These are phyloP conservation scores for Fusarium kyushuense DNA, from an alignment of 2,329 filamentous ascomycete genomes.

Conservation along the genomic window DNA sequence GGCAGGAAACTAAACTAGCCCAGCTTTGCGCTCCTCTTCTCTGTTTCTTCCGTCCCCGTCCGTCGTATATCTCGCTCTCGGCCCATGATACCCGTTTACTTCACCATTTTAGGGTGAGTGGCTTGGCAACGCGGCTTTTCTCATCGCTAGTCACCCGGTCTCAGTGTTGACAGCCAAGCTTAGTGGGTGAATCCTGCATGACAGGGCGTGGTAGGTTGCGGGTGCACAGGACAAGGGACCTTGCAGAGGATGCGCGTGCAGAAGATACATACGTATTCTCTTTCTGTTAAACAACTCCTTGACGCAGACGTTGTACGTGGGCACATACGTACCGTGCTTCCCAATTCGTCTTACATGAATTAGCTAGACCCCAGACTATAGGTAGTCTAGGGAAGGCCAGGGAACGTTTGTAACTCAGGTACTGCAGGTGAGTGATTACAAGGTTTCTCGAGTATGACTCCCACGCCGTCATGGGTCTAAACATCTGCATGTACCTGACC, in stretches of 20 bases:
- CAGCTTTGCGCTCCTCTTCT: not conserved
- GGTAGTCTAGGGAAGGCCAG: not conserved
- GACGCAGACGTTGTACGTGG: slow-evolving; percentile 43
- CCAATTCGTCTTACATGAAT: slow-evolving; percentile 14
- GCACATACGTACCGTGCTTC: slow-evolving; percentile 36
- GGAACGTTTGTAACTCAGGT: slow-evolving; percentile 33
- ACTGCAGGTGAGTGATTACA: slow-evolving; percentile 17
- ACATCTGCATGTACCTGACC: slow-evolving; percentile 19
- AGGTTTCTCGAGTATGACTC: slow-evolving; percentile 39
- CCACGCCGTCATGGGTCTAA: slow-evolving; percentile 37
- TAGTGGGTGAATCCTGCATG: slow-evolving; percentile 1
- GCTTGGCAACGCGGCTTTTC: slow-evolving; percentile 36
- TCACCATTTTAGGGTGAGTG: slow-evolving; percentile 25
- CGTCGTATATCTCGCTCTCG: slow-evolving; percentile 47
- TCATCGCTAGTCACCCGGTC: not conserved
- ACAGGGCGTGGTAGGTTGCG: slow-evolving; percentile 16
- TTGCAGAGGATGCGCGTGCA: slow-evolving; percentile 29
- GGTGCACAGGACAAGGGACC: slow-evolving; percentile 25
- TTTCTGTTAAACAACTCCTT: slow-evolving; percentile 15
- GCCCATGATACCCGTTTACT: slow-evolving; percentile 22
- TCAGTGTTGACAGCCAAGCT: slow-evolving; percentile 4
- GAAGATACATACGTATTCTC: slow-evolving; percentile 22
- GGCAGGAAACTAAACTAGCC: slow-evolving; percentile 6
- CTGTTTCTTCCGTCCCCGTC: slow-evolving; percentile 10
- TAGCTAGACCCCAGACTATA: slow-evolving; percentile 2